A percentile compares a stretch with the other conserved stretches of the same genome.
phyloP scores from a whole-genome alignment of 768 basidiomycete genomes.

The Saitozyma podzolica region DNA sequence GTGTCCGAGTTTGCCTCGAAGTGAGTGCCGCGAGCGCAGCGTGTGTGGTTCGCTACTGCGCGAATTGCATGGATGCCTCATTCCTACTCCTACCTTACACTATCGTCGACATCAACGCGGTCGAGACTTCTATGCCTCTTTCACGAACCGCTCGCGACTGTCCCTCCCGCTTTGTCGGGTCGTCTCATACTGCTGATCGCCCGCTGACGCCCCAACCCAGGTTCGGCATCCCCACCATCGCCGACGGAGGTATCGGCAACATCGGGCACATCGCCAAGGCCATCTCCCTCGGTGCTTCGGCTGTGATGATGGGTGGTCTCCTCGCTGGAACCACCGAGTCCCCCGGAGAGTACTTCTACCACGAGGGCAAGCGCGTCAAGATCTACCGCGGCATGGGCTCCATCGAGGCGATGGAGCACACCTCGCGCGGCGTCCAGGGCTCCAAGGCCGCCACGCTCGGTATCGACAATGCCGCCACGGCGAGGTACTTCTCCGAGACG shows the following conservation, averaged over 20 bases:
- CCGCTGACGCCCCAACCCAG: slow-evolving; percentile 53
- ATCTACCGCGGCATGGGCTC: slow-evolving; percentile 98
- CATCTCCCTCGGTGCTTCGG: slow-evolving; percentile 84
- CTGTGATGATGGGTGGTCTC: slow-evolving; percentile 98
- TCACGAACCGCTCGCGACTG: no score
- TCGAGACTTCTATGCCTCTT: no score
- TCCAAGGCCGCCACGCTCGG: slow-evolving; percentile 26
- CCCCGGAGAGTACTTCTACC: slow-evolving; percentile 98
- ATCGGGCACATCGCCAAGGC: slow-evolving; percentile 99
- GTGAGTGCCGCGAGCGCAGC: slow-evolving; percentile 9
- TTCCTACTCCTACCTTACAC: not conserved
- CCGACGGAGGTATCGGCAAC: slow-evolving; percentile 93
- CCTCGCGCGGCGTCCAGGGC: slow-evolving; percentile 54
- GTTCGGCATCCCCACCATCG: slow-evolving; percentile 94
- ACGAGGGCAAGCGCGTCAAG: slow-evolving; percentile 98
- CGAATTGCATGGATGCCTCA: no score
- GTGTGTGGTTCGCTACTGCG: no score
- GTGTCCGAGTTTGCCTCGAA: slow-evolving; percentile 81
- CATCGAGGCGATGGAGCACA: slow-evolving; percentile 59
- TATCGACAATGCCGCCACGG: slow-evolving; percentile 87
- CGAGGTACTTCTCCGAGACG: slow-evolving; percentile 90
- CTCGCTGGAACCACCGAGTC: slow-evolving; percentile 95
- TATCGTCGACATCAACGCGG: no score
- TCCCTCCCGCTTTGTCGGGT: no score
- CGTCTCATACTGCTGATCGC: not conserved